Evolutionary conservation across 163 green algal genomes (phyloP), one percentile per base, ranked within the genome.

Genomic region (Scenedesmus sp.): DNA sequence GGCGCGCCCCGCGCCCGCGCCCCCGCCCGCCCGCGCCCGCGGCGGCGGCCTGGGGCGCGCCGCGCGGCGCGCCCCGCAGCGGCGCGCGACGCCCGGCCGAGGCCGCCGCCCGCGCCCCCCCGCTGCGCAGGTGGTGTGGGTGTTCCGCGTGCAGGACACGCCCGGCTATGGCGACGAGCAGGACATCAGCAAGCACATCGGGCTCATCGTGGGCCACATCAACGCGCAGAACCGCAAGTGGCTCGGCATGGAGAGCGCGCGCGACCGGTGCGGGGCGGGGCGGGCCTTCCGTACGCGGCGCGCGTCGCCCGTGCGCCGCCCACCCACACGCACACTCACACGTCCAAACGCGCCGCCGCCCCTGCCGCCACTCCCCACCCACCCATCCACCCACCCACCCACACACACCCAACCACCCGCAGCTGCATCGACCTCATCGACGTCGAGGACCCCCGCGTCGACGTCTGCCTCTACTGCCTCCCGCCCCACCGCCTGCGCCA

Each of bases 381-480:
- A n/a, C n/a, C n/a, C n/a, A n/a, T n/a, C n/a, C n/a, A n/a, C n/a
- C n/a, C n/a, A n/a, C n/a, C n/a, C n/a, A n/a, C n/a, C n/a, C n/a
- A n/a, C n/a, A n/a, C n/a, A n/a, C n/a, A n/a, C n/a, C n/a, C n/a
- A n/a, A n/a, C n/a, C n/a, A 26, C 28, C 31, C 29, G 15, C 48
- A 81, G 73, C 60, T 81, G 60, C 18, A 65, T 81, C 10, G 73
- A 81, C 60, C 20, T 81, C 31, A 31, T 64, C 18, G 73, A 81
- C 31, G 60, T 81, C 74, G 89, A 93, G 65, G 91, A 95, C 70
- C 91, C 91, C 0, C 77, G 91, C 42, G 85, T 95, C 24, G 91
- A 95, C 77, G 67, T 94, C 31, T 93, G 88, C 84, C 75, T 95
- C n/a, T 95, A 93, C 84, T 91, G 86, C 78, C 83, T 95, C 29